These are phyloP conservation scores for Trichocomaceae sp. DNA, from an alignment of 2,329 filamentous ascomycete genomes.

Conservation along the genomic window DNA sequence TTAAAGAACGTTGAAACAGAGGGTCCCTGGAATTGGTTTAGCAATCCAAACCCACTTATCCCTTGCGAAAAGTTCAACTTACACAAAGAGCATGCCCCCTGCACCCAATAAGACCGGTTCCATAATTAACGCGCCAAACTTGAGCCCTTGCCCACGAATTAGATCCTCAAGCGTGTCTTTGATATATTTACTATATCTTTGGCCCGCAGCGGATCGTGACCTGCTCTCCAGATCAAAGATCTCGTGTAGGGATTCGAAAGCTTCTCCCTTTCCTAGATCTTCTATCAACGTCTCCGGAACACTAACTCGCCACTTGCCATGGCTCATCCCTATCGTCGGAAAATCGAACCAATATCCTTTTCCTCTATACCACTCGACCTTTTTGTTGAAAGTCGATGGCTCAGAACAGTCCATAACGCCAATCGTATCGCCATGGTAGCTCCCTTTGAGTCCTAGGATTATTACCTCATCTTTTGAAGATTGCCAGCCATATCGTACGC, in stretches of 20 bases:
- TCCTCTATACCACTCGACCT: slow-evolving; percentile 78
- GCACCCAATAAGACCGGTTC: slow-evolving; percentile 76
- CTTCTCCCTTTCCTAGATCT: slow-evolving; percentile 39
- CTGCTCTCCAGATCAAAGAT: slow-evolving; percentile 56
- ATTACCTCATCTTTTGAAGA: slow-evolving; percentile 52
- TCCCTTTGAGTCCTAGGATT: slow-evolving; percentile 68
- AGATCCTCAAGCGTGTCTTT: slow-evolving; percentile 48
- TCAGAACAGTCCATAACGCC: slow-evolving; percentile 82
- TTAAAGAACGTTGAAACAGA: slow-evolving; percentile 68
- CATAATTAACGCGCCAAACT: slow-evolving; percentile 70
- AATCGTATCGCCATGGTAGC: slow-evolving; percentile 83
- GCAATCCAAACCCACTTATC: not conserved
- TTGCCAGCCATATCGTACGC: slow-evolving; percentile 60
- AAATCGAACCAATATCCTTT: slow-evolving; percentile 77
- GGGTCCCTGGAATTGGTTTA: slow-evolving; percentile 54
- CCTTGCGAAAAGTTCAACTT: slow-evolving; percentile 29
- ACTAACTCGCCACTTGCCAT: slow-evolving; percentile 61
- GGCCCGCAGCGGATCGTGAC: slow-evolving; percentile 39
- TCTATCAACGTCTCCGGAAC: slow-evolving; percentile 46
- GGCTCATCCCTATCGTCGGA: slow-evolving; percentile 60
- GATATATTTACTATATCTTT: slow-evolving; percentile 58
- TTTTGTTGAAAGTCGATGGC: slow-evolving; percentile 69
- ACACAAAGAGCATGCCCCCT: slow-evolving; percentile 76
- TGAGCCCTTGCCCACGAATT: slow-evolving; percentile 50
- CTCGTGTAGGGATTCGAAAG: slow-evolving; percentile 46